Evolutionary conservation across 257 asterid genomes (phyloP), one percentile per base, ranked within the genome.

Genomic region (Gentiana macrophylla): DNA sequence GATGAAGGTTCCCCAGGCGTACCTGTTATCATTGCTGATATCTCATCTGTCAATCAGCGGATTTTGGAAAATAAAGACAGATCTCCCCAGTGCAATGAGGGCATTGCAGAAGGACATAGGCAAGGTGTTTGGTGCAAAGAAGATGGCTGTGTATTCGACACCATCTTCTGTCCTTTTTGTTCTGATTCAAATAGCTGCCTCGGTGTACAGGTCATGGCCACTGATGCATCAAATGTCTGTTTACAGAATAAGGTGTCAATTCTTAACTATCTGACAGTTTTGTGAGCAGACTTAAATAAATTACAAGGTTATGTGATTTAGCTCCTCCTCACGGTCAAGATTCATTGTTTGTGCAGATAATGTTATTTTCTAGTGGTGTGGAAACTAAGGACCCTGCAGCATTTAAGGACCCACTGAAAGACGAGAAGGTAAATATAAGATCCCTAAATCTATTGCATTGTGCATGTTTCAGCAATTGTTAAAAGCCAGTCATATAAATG

Each of bases 61-160:
- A 56, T 91, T 57, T 69, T 60, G 57, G 74, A 52, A 60, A 62
- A 63, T 61, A 63, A 74, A 61, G 46, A 41, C 46, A 41, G 9
- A 7, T 7, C 9, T 5, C 46, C 2, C 46, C 6, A 41, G 9
- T 41, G 46, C 46, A 67, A 53, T 63, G 83, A 72, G 43, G 74
- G 65, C 66, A 66, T 62, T 61, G 59, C 79, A 0, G 88, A 76
- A 64, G 82, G 80, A 63, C 63, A 77, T 1, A 86, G 71, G 58
- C 80, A 84, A 60, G 98, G 89, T 51, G 67, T 83, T 76, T 92
- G 98, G 98, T 92, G 95, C 76, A 83, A 77, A 64, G 95, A 84
- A 75, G 98, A 92, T 72, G 98, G 98, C 32, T 92, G 98, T 50
- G 98, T 92, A 32, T 92, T 66, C 72, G 77, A 71, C 55, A 72